These are phyloP conservation scores for Allium cepa DNA, from an alignment of 106 monocot species.

Conservation along the genomic window DNA sequence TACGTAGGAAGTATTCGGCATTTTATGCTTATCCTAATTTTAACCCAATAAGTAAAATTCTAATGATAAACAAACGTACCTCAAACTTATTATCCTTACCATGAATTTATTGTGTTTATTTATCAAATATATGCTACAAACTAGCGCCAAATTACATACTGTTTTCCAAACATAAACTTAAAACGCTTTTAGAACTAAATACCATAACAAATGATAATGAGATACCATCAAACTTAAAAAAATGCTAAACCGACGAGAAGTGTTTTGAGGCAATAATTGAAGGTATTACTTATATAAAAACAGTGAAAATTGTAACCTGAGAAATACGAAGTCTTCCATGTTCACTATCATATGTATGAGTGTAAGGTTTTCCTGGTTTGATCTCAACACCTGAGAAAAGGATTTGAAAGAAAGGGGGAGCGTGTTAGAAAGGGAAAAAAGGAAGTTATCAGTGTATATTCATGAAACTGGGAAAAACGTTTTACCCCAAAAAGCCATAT, in stretches of 20 bases:
- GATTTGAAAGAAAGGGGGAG: background rate
- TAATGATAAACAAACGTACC: background rate
- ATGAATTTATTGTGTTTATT: background rate
- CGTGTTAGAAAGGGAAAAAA: background rate
- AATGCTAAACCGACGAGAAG: background rate
- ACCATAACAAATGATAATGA: too few relatives aligned
- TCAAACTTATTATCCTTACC: background rate
- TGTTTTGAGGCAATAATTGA: background rate
- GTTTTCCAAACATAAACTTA: background rate
- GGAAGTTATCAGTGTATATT: background rate
- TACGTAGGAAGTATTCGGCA: too few relatives aligned
- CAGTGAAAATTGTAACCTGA: constrained; percentile 34
- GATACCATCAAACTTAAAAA: too few relatives aligned
- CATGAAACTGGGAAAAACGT: constrained; percentile 1
- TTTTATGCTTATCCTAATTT: too few relatives aligned
- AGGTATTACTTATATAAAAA: too few relatives aligned
- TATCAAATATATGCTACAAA: background rate
- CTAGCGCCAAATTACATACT: background rate
- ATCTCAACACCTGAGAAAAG: constrained; percentile 53
- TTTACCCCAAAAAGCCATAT: constrained; percentile 70
- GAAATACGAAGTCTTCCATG: constrained; percentile 70
- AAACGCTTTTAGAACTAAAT: background rate
- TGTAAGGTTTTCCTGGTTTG: constrained; percentile 74
- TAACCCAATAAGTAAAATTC: too few relatives aligned
- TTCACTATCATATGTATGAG: constrained; percentile 30